These are phyloP conservation scores for Hevea brasiliensis DNA, from an alignment of 345 rosid genomes.

Conservation along the genomic window DNA sequence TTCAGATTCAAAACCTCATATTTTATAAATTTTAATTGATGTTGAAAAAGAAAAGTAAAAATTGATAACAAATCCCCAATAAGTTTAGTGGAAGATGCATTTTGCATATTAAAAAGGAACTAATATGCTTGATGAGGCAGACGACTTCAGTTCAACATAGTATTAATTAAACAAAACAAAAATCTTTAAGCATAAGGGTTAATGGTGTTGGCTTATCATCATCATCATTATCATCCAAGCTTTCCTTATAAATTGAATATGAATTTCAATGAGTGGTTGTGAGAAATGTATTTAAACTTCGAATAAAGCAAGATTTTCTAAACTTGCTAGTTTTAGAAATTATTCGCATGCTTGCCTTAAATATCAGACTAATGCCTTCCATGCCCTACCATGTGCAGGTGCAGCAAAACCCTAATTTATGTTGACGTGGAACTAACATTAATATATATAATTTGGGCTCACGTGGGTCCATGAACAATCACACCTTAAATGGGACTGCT, in stretches of 20 bases:
- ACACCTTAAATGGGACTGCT: too few relatives aligned
- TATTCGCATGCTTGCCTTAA: constrained; percentile 31
- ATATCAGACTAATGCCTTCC: constrained; percentile 11
- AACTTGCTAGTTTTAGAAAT: constrained; percentile 32
- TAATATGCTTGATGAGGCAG: neutral
- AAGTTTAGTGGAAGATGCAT: constrained; percentile 43
- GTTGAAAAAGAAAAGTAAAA: neutral
- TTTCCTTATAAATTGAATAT: constrained; percentile 16
- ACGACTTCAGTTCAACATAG: constrained; percentile 6
- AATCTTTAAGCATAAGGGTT: constrained; percentile 15
- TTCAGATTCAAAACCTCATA: too few relatives aligned
- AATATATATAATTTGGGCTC: too few relatives aligned
- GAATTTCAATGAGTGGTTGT: constrained; percentile 24
- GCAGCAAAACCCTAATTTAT: constrained; percentile 25
- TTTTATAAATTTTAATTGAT: too few relatives aligned
- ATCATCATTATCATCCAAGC: constrained; percentile 11
- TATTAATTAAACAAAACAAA: constrained; percentile 13
- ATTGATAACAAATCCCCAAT: neutral
- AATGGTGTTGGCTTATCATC: constrained; percentile 43
- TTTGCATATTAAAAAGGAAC: constrained; percentile 13
- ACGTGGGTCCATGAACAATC: neutral
- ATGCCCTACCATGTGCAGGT: constrained; percentile 29
- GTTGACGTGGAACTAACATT: constrained; percentile 6
- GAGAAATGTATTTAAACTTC: constrained; percentile 15
- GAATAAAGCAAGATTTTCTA: constrained; percentile 1